A percentile compares a stretch with the other conserved stretches of the same genome.
These are phyloP conservation scores for Nakaseomyces uthaithaninus DNA, from an alignment of 1,139 yeast genomes.

Conservation along the genomic window DNA sequence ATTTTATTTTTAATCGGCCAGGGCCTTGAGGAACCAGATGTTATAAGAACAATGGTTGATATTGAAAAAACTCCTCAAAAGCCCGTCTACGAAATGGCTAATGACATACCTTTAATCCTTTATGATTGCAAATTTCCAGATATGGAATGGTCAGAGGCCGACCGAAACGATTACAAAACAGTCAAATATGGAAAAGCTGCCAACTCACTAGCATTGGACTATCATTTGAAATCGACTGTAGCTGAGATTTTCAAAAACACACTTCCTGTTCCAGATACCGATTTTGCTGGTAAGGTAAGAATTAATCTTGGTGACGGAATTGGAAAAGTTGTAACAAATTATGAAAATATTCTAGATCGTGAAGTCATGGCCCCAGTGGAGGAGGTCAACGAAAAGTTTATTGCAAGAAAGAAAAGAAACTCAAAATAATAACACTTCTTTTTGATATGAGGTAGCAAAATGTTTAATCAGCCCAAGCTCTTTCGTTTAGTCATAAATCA, in stretches of 20 bases:
- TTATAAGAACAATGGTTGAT: constrained; percentile 55
- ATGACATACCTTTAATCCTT: constrained; percentile 80
- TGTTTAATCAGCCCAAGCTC: too few relatives aligned
- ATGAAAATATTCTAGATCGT: constrained; percentile 52
- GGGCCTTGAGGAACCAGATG: constrained; percentile 50
- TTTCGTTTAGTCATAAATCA: too few relatives aligned
- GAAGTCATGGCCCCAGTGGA: constrained; percentile 57
- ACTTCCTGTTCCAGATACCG: constrained; percentile 17
- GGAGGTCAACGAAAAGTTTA: constrained; percentile 57
- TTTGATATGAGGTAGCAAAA: too few relatives aligned
- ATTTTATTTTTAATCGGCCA: constrained; percentile 76
- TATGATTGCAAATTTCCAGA: constrained; percentile 75
- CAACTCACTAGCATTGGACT: constrained; percentile 31
- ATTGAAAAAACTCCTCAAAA: constrained; percentile 51
- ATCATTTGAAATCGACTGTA: constrained; percentile 33
- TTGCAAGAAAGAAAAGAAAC: constrained; percentile 34
- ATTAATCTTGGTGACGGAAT: constrained; percentile 66
- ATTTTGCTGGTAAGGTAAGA: constrained; percentile 32
- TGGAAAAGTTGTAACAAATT: constrained; percentile 49
- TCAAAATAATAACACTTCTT: background rate
- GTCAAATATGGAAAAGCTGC: constrained; percentile 24
- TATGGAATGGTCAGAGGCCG: constrained; percentile 53
- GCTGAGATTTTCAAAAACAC: constrained; percentile 26
- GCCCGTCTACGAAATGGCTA: constrained; percentile 85
- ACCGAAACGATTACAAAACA: constrained; percentile 22